Conservation (phyloP, 225 moss, liverwort and hornwort species). For the Pleurozium schreberi region DNA sequence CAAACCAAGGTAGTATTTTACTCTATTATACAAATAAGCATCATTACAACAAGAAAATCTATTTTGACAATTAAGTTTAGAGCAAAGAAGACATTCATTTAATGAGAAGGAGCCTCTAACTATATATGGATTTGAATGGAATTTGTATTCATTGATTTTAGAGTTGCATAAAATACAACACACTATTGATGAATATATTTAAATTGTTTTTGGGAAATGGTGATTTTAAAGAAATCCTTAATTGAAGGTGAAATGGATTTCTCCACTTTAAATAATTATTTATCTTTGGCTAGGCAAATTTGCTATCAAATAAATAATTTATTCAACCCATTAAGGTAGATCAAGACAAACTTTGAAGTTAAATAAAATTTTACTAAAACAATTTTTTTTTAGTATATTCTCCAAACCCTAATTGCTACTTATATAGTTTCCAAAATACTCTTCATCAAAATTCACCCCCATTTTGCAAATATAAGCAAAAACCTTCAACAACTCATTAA, state of each 20-base stretch:
- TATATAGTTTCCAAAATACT: accelerated
- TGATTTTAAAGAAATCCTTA: not conserved
- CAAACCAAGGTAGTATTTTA: not conserved
- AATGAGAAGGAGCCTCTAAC: not conserved
- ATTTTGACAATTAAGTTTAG: not conserved
- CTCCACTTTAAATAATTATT: not conserved
- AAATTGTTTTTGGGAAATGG: not conserved
- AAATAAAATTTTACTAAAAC: not conserved
- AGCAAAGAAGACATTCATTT: not conserved
- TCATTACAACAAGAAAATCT: not conserved
- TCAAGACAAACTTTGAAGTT: not conserved
- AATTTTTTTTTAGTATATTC: not conserved
- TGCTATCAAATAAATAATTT: too few relatives aligned
- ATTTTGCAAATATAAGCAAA: not conserved
- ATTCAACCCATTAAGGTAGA: too few relatives aligned
- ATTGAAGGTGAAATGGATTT: not conserved
- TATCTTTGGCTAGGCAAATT: not conserved
- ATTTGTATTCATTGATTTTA: not conserved
- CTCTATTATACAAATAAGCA: accelerated
- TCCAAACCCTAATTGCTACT: not conserved
- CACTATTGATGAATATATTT: not conserved
- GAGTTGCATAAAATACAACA: not conserved
- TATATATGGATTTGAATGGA: not conserved
- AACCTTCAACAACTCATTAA: not conserved
- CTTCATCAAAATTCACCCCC: not conserved